phyloP scores from a whole-genome alignment of 352 stramenopile species.

The Phytophthora podocarpi region DNA sequence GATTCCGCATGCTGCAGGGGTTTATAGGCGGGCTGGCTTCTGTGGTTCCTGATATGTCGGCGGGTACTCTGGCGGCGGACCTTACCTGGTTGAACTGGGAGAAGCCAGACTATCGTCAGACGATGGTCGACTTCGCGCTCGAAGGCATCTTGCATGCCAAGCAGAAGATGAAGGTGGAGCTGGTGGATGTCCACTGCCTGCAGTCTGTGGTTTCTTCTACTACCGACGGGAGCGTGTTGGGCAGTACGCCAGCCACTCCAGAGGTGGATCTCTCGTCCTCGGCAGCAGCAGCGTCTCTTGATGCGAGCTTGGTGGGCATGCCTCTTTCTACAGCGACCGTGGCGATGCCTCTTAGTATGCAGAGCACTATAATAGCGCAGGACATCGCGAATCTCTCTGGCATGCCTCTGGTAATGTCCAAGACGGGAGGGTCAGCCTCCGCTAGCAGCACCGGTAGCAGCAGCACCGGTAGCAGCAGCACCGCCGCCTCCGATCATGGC shows the following conservation, averaged over 20 bases:
- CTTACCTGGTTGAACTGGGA: constrained; percentile 62
- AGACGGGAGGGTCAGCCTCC: constrained; percentile 5
- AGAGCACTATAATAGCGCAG: constrained; percentile 26
- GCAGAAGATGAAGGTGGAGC: constrained; percentile 66
- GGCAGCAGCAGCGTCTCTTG: constrained; percentile 6
- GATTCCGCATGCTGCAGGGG: constrained; percentile 59
- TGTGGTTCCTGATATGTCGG: constrained; percentile 46
- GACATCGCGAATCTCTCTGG: constrained; percentile 24
- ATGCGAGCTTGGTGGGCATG: constrained; percentile 12
- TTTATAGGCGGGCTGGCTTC: constrained; percentile 57
- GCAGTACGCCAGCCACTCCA: constrained; percentile 6
- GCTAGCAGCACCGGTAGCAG: constrained; percentile 1
- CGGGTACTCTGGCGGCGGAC: constrained; percentile 41
- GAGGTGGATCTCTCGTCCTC: constrained; percentile 26
- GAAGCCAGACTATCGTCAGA: constrained; percentile 65
- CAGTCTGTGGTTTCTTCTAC: constrained; percentile 15
- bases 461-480: neutral
- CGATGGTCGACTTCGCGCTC: constrained; percentile 64
- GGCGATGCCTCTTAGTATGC: constrained; percentile 30
- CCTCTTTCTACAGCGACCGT: constrained; percentile 18
- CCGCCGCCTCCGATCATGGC: constrained; percentile 15
- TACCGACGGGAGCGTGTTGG: constrained; percentile 7
- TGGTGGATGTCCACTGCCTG: constrained; percentile 57
- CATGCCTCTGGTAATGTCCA: constrained; percentile 20
- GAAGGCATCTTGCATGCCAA: constrained; percentile 73